Conservation (phyloP, 495 filamentous ascomycete genomes). For the Penicillium flavigenum region DNA sequence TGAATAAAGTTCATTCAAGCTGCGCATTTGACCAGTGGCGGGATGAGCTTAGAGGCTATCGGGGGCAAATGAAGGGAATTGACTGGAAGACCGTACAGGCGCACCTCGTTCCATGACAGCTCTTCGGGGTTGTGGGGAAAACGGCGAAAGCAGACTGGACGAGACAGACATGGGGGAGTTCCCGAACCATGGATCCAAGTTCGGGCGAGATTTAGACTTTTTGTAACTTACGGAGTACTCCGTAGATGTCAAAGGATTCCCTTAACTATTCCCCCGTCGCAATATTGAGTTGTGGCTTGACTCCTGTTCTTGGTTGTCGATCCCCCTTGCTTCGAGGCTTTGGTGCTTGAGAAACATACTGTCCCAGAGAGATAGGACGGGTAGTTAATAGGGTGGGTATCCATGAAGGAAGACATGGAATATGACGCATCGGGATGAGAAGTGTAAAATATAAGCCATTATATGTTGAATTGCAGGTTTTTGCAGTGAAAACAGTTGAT, state of each 20-base stretch:
- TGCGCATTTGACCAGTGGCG: background rate
- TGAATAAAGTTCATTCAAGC: no score
- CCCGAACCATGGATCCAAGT: background rate
- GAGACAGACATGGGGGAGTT: background rate
- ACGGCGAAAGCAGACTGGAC: background rate
- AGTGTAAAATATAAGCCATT: background rate
- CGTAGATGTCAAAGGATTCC: background rate
- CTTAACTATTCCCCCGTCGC: no score
- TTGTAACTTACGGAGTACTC: no score
- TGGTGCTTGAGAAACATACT: background rate
- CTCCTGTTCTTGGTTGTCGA: background rate
- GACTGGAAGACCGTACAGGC: no score
- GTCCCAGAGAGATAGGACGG: no score
- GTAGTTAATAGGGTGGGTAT: no score
- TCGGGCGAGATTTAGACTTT: background rate
- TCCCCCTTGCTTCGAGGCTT: background rate
- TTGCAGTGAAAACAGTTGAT: background rate
- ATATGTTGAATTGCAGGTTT: background rate
- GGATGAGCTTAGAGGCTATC: background rate
- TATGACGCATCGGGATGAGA: background rate
- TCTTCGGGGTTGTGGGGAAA: background rate
- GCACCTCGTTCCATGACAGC: constrained; percentile 8
- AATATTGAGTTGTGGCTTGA: background rate
- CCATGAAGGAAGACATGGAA: background rate
- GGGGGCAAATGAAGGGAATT: background rate